Conservation (phyloP, 1,284 basidiomycete species). For the Ganoderma lingzhi region DNA sequence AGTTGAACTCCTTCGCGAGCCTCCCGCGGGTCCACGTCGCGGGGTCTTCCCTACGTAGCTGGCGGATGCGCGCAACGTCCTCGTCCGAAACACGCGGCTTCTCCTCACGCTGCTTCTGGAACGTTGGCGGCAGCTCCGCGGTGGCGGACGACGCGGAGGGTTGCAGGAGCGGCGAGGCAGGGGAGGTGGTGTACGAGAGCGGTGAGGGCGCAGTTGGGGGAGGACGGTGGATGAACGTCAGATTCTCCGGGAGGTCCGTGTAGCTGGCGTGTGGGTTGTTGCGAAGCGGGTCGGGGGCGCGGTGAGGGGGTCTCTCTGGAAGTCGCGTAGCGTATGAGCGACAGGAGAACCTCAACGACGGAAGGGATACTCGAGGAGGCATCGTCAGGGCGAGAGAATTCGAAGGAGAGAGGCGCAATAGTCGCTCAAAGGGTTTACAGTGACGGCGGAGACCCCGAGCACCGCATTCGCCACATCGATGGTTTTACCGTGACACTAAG, state of each 20-base stretch:
- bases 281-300: slow-evolving; percentile 71
- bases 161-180: slow-evolving; percentile 70
- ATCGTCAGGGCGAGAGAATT: not conserved
- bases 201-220: slow-evolving; percentile 78
- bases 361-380: slow-evolving; percentile 30
- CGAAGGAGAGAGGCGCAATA: not conserved
- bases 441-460: not conserved
- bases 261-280: slow-evolving; percentile 65
- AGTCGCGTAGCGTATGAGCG: slow-evolving; percentile 54
- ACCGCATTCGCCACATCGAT: not conserved
- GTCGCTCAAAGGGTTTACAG: not conserved
- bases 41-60: slow-evolving; percentile 55
- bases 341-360: slow-evolving; percentile 23
- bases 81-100: slow-evolving; percentile 56
- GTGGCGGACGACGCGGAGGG: slow-evolving; percentile 41
- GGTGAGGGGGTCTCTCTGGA: slow-evolving; percentile 63
- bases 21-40: slow-evolving; percentile 42
- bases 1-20: slow-evolving; percentile 48
- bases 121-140: slow-evolving; percentile 55
- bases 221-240: slow-evolving; percentile 82
- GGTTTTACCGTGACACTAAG: too few species aligned
- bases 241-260: slow-evolving; percentile 59
- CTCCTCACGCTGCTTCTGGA: slow-evolving; percentile 44
- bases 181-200: slow-evolving; percentile 69
- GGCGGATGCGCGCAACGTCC: slow-evolving; percentile 61